phyloP scores from a whole-genome alignment of 2,329 filamentous ascomycete genomes.

The Fusarium anthophilum region DNA sequence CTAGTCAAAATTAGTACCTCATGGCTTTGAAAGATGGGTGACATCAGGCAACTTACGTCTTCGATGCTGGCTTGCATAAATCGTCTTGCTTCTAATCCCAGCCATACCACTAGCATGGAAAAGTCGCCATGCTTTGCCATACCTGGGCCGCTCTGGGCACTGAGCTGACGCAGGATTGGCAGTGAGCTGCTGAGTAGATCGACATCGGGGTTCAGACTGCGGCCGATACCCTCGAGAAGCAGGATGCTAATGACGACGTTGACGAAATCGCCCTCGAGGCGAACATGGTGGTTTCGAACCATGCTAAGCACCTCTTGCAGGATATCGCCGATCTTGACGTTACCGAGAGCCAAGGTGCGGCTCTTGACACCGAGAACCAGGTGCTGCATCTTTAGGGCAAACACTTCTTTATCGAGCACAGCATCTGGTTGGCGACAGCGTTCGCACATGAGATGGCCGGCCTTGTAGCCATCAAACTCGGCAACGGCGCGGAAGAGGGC shows the following conservation, averaged over 20 bases:
- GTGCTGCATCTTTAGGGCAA: slow-evolving; percentile 96
- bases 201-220: slow-evolving; percentile 84
- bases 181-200: slow-evolving; percentile 88
- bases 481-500: slow-evolving; percentile 96
- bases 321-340: slow-evolving; percentile 96
- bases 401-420: slow-evolving; percentile 88
- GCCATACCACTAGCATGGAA: slow-evolving; percentile 90
- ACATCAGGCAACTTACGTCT: slow-evolving; percentile 67
- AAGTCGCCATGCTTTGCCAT: slow-evolving; percentile 79
- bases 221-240: slow-evolving; percentile 91
- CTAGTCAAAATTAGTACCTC: slow-evolving; percentile 50
- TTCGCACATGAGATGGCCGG: slow-evolving; percentile 95
- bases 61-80: slow-evolving; percentile 92
- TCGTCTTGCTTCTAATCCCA: slow-evolving; percentile 85
- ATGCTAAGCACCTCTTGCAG: slow-evolving; percentile 89
- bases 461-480: slow-evolving; percentile 96
- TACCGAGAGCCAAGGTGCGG: slow-evolving; percentile 88
- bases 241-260: slow-evolving; percentile 97
- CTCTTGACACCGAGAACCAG: slow-evolving; percentile 91
- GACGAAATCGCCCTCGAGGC: slow-evolving; percentile 96
- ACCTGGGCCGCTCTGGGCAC: slow-evolving; percentile 76
- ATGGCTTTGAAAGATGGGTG: neutral
- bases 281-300: slow-evolving; percentile 91
- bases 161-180: slow-evolving; percentile 88
- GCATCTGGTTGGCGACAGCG: slow-evolving; percentile 91